phyloP scores from a whole-genome alignment of 306 rosid genomes.

The Malus fusca region DNA sequence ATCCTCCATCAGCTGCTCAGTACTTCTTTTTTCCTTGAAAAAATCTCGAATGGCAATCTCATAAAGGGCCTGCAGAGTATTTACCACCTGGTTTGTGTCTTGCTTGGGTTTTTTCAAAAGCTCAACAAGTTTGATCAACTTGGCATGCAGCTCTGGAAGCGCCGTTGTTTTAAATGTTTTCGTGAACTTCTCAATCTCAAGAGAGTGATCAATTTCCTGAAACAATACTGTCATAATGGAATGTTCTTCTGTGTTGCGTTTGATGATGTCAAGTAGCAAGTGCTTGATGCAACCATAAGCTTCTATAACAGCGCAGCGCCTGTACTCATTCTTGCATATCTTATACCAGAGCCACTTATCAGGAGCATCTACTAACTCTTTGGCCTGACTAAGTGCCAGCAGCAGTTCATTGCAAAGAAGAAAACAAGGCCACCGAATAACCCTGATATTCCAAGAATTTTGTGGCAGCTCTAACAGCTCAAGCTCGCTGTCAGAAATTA shows the following conservation, averaged over 20 bases:
- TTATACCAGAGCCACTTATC: constrained; percentile 75
- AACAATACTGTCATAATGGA: constrained; percentile 74
- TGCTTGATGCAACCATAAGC: constrained; percentile 73
- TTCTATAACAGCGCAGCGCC: constrained; percentile 88
- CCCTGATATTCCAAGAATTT: constrained; percentile 86
- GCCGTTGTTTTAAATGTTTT: constrained; percentile 68
- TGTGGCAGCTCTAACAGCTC: constrained; percentile 86
- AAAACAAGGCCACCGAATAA: constrained; percentile 92
- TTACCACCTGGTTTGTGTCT: constrained; percentile 59
- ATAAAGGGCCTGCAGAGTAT: constrained; percentile 82
- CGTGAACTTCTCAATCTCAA: constrained; percentile 70
- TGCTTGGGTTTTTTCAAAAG: constrained; percentile 53
- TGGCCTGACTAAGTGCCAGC: constrained; percentile 93
- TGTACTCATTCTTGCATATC: constrained; percentile 83
- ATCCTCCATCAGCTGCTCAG: constrained; percentile 61
- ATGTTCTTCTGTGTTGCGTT: constrained; percentile 66
- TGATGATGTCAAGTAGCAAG: constrained; percentile 59
- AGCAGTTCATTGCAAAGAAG: constrained; percentile 92
- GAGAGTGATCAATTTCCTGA: constrained; percentile 83
- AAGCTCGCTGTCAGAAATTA: constrained; percentile 73
- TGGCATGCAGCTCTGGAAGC: constrained; percentile 66
- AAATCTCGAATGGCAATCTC: constrained; percentile 76
- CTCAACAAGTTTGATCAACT: constrained; percentile 71
- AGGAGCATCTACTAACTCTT: constrained; percentile 67
- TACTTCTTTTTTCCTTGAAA: constrained; percentile 63